Base-by-base conservation (phyloP, 371 early-diverging fungal genomes). In the Mycotypha africana region DNA sequence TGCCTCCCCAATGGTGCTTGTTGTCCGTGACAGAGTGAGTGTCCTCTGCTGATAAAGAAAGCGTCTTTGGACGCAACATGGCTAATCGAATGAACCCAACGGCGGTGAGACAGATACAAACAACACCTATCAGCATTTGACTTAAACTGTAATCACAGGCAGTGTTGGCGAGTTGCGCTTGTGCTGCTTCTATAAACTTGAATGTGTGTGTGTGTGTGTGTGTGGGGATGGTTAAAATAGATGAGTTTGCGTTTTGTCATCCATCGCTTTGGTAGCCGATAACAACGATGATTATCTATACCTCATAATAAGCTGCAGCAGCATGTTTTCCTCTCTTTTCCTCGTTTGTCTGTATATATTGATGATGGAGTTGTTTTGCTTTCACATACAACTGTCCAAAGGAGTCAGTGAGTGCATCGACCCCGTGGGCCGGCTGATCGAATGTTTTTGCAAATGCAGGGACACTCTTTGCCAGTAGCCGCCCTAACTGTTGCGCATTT, bases 401-500 rank as follows among this genome's bases (percentile, higher is more conserved):
- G 4, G 22, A 11, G 10, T 37, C 4, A n/a, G n/a, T n/a, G n/a
- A n/a, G n/a, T n/a, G n/a, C n/a, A n/a, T n/a, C n/a, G n/a, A n/a
- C n/a, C n/a, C n/a, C n/a, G n/a, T n/a, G n/a, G n/a, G n/a, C n/a
- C n/a, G n/a, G n/a, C n/a, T n/a, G n/a, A n/a, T n/a, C n/a, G n/a
- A n/a, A n/a, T n/a, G n/a, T n/a, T 28, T 28, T 28, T 28, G 38
- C 14, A 10, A 61, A 19, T 17, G 47, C 53, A 6, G 55, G 59
- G 4, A 38, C 15, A 19, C 45, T 31, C 22, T 47, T 51, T 1
- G 32, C 25, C 11, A 65, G 23, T 10, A 71, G 44, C 6, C 47
- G 54, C 1, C 69, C 73, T 2, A 88, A 52, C 53, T 88, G 89
- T 45, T 68, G 55, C 1, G 87, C 81, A 33, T 85, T 82, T 2